Conservation (phyloP, 345 rosid species). For the Corchorus olitorius region DNA sequence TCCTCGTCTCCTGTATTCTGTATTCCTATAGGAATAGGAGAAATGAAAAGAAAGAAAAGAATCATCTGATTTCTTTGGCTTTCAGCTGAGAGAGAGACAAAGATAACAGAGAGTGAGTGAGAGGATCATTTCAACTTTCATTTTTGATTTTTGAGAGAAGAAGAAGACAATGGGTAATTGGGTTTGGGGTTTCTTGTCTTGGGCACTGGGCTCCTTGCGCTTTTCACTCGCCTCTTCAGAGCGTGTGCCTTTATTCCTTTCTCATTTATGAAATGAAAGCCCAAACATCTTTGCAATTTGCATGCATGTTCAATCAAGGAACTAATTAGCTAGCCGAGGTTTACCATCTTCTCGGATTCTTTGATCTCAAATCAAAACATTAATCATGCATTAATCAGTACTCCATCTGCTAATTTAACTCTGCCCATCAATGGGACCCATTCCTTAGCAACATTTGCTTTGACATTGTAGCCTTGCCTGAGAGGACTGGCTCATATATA, state of each 20-base stretch:
- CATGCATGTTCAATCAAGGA: background rate
- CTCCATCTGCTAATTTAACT: no score
- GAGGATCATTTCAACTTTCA: background rate
- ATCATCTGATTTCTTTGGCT: background rate
- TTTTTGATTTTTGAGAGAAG: background rate
- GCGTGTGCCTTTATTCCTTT: constrained; percentile 13
- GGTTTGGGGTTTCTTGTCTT: constrained; percentile 15
- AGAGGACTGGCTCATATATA: no score
- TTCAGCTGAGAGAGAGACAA: background rate
- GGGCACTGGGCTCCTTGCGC: constrained; percentile 13
- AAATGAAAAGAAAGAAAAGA: background rate
- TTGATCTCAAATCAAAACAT: no score
- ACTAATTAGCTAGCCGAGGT: no score
- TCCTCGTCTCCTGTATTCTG: background rate
- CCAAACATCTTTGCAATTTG: no score
- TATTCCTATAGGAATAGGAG: no score
- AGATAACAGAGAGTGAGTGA: background rate
- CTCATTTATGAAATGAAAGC: no score
- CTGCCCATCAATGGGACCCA: no score
- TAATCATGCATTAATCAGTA: no score
- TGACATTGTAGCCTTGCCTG: no score
- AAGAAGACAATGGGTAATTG: background rate
- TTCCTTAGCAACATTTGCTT: no score
- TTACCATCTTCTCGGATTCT: no score
- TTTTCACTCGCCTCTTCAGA: constrained; percentile 2